Evolutionary conservation across 1,284 basidiomycete species (phyloP).

Genomic region (Tremellales sp.): DNA sequence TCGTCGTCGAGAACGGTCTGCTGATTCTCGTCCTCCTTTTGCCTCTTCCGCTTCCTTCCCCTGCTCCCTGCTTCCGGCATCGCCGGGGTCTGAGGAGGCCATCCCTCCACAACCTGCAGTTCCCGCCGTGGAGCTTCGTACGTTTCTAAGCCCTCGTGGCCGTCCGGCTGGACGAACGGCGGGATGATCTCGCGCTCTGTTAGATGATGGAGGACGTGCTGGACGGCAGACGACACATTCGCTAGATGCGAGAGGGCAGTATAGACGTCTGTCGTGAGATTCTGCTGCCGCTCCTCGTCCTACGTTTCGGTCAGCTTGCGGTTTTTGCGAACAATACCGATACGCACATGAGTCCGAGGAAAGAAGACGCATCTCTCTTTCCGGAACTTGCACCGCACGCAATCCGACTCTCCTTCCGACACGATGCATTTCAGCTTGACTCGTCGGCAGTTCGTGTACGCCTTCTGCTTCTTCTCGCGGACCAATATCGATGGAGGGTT

Average conservation of each 20-base stretch:
- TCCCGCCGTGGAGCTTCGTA: slow-evolving; percentile 37
- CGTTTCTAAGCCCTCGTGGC: slow-evolving; percentile 10
- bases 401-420: slow-evolving; percentile 30
- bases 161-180: slow-evolving; percentile 13
- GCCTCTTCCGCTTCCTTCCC: slow-evolving; percentile 5
- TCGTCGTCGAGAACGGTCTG: too few relatives aligned
- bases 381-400: slow-evolving; percentile 38
- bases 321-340: background rate
- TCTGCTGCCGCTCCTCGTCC: slow-evolving; percentile 46
- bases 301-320: slow-evolving; percentile 5
- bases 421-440: slow-evolving; percentile 45
- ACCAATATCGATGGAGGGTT: slow-evolving; percentile 1
- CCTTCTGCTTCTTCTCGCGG: slow-evolving; percentile 31
- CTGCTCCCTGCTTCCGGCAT: slow-evolving; percentile 15
- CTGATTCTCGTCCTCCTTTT: slow-evolving; percentile 2
- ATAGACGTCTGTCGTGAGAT: slow-evolving; percentile 31
- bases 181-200: slow-evolving; percentile 25
- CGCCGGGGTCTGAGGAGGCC: slow-evolving; percentile 24
- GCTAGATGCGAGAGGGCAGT: slow-evolving; percentile 27
- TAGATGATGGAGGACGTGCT: slow-evolving; percentile 37
- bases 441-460: slow-evolving; percentile 40
- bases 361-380: slow-evolving; percentile 42
- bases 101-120: slow-evolving; percentile 22
- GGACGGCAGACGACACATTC: slow-evolving; percentile 31
- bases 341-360: slow-evolving; percentile 37